Conservation (phyloP, 495 filamentous ascomycete genomes). For the Penicillium soppii region DNA sequence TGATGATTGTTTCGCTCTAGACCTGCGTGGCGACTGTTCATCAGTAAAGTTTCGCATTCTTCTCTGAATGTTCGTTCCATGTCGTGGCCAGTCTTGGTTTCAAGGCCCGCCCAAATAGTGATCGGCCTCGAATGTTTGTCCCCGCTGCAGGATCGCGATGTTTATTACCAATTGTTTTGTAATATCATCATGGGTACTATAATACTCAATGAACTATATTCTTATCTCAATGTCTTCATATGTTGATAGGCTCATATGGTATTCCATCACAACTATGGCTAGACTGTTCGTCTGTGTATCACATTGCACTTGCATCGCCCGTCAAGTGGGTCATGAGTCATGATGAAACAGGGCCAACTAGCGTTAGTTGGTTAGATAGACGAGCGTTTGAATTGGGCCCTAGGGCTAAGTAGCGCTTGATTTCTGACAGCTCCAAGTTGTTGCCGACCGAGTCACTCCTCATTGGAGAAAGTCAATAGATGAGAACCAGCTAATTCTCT, state of each 20-base stretch:
- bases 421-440: conserved; percentile 17
- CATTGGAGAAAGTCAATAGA: background rate
- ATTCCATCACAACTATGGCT: no score
- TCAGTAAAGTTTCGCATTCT: conserved; percentile 1
- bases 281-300: conserved; percentile 4
- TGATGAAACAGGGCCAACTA: background rate
- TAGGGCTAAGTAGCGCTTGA: background rate
- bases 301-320: conserved; percentile 6
- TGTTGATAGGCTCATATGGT: no score
- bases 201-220: no score
- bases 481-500: background rate
- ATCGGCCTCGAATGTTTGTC: conserved; percentile 7
- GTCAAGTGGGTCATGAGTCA: conserved; percentile 2
- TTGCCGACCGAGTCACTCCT: no score
- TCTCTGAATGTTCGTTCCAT: conserved; percentile 12
- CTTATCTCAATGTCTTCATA: no score
- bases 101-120: conserved; percentile 8
- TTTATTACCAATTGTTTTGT: background rate
- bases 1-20: background rate
- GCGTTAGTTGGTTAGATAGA: background rate
- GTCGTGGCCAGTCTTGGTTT: conserved; percentile 6
- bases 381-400: conserved; percentile 10
- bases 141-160: background rate
- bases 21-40: conserved; percentile 12
- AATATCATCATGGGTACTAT: no score